A percentile compares a stretch with the other conserved stretches of the same genome.
Evolutionary conservation across 1,284 basidiomycete genomes (phyloP).

Genomic region (Tilletia caries): DNA sequence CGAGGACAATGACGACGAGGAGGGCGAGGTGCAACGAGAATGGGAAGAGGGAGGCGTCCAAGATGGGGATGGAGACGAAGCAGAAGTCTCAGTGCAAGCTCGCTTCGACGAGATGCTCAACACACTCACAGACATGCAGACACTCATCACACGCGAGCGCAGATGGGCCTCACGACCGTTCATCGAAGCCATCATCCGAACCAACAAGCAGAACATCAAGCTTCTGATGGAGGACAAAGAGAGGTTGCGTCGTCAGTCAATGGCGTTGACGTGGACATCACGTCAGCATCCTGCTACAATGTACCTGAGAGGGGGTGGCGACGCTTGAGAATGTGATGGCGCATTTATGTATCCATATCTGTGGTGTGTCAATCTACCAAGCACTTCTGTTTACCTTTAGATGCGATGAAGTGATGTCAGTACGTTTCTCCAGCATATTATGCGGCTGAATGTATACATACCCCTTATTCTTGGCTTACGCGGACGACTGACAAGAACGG

Average conservation of each 20-base stretch:
- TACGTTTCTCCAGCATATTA: too few relatives aligned
- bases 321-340: too few relatives aligned
- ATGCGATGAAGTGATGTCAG: too few relatives aligned
- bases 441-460: too few relatives aligned
- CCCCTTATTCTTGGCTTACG: too few relatives aligned
- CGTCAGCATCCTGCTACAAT: background rate
- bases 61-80: background rate
- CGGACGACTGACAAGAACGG: too few relatives aligned
- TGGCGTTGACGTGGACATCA: background rate
- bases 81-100: background rate
- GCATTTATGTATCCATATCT: too few relatives aligned
- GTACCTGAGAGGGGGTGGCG: too few relatives aligned
- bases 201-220: background rate
- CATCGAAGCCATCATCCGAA: background rate
- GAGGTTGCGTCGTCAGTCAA: background rate
- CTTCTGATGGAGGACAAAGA: background rate
- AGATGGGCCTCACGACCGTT: background rate
- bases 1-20: too few relatives aligned
- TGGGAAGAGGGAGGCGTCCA: background rate
- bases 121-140: background rate
- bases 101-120: background rate
- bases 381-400: too few relatives aligned
- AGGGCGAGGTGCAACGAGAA: background rate
- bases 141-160: background rate
- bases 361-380: too few relatives aligned